Percentiles rank a stretch among this genome's conserved stretches.
Conservation (phyloP, 164 flowering plant species). For the Tinospora cordifolia region DNA sequence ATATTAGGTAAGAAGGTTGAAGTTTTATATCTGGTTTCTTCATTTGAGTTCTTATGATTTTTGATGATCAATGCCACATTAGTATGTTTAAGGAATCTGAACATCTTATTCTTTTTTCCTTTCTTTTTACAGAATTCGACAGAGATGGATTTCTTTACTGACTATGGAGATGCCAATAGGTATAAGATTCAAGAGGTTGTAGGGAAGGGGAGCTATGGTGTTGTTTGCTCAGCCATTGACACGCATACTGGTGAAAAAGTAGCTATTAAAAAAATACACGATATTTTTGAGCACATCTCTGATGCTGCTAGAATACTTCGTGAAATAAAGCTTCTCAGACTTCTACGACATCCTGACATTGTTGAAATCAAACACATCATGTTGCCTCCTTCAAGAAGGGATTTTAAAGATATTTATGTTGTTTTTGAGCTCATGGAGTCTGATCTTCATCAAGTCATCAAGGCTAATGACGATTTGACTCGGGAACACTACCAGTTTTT, state of each 20-base stretch:
- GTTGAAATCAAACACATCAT: constrained; percentile 89
- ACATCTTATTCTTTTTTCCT: neutral
- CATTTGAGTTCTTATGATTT: too few relatives aligned
- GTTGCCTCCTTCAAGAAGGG: constrained; percentile 77
- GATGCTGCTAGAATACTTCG: constrained; percentile 91
- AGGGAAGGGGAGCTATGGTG: constrained; percentile 79
- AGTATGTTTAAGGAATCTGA: neutral
- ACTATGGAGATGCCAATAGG: constrained; percentile 69
- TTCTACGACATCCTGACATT: constrained; percentile 85
- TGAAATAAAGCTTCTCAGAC: constrained; percentile 86
- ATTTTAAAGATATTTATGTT: constrained; percentile 73
- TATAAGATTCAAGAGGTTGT: constrained; percentile 65
- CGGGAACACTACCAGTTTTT: constrained; percentile 85
- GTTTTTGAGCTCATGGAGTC: constrained; percentile 90
- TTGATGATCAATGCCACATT: too few relatives aligned
- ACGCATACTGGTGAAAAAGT: constrained; percentile 67
- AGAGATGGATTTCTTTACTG: constrained; percentile 76
- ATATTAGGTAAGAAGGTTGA: too few relatives aligned
- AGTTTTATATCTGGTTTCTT: too few relatives aligned
- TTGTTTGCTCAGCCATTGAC: constrained; percentile 71
- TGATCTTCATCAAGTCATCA: constrained; percentile 83
- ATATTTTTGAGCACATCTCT: constrained; percentile 72
- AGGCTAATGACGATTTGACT: constrained; percentile 83
- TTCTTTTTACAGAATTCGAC: constrained; percentile 34
- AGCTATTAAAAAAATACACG: constrained; percentile 77